Conservation (phyloP, 2,329 filamentous ascomycete genomes). For the Alternaria solani region DNA sequence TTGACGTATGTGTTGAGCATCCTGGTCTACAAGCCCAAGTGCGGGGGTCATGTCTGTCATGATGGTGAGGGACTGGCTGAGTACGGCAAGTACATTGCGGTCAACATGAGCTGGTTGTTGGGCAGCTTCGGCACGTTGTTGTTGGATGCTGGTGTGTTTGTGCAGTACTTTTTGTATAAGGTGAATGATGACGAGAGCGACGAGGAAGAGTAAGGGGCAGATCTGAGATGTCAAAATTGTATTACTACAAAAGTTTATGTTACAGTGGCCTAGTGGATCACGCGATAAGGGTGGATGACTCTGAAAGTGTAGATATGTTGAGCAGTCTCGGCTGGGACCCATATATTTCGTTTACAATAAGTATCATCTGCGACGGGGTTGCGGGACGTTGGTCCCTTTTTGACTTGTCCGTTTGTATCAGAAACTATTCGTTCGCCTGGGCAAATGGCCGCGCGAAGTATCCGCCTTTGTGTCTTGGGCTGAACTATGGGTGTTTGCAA, state of each 20-base stretch:
- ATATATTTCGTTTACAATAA: neutral
- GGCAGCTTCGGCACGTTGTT: constrained; percentile 88
- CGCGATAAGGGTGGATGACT: neutral
- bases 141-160: constrained; percentile 85
- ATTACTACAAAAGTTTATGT: neutral
- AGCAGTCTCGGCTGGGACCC: neutral
- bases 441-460: neutral
- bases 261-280: neutral
- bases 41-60: constrained; percentile 62
- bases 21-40: constrained; percentile 84
- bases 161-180: constrained; percentile 88
- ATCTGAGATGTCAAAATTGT: neutral
- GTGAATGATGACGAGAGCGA: constrained; percentile 54
- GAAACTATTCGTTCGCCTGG: neutral
- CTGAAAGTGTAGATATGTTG: neutral
- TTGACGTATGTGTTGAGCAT: constrained; percentile 92
- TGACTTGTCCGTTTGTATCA: neutral
- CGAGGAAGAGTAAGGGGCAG: constrained; percentile 34
- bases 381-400: neutral
- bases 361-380: neutral
- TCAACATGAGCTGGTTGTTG: constrained; percentile 89
- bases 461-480: neutral
- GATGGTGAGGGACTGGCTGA: constrained; percentile 70
- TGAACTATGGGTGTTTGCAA: neutral
- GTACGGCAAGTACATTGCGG: constrained; percentile 83